A percentile compares a stretch with the other conserved stretches of the same genome.
Conservation (phyloP, 192 early-diverging fungal species). For the Backusella circina region DNA sequence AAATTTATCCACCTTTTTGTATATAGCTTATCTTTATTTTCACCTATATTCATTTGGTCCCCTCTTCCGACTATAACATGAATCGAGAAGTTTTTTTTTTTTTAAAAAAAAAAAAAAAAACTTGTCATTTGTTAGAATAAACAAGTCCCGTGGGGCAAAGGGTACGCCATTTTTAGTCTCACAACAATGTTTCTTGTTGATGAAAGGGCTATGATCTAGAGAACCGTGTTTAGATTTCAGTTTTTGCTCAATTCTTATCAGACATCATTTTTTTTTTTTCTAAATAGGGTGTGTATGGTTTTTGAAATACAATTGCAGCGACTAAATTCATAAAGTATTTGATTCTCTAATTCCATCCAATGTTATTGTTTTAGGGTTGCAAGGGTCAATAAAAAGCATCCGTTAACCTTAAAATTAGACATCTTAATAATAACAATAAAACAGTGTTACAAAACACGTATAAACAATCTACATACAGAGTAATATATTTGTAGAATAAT, state of each 20-base stretch:
- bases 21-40: neutral
- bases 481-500: neutral
- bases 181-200: neutral
- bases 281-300: neutral
- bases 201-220: neutral
- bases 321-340: neutral
- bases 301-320: neutral
- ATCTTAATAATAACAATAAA: neutral
- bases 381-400: neutral
- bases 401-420: neutral
- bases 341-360: neutral
- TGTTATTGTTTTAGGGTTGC: neutral
- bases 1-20: neutral
- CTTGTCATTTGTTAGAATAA: neutral
- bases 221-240: neutral
- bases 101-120: neutral
- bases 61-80: neutral
- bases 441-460: neutral
- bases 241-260: neutral
- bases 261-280: neutral
- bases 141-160: neutral
- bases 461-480: neutral
- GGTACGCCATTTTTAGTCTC: neutral
- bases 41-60: neutral
- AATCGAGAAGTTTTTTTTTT: neutral